Evolutionary conservation across 805 yeast genomes (phyloP).

Genomic region (Saccharomyces kudriavzevii): DNA sequence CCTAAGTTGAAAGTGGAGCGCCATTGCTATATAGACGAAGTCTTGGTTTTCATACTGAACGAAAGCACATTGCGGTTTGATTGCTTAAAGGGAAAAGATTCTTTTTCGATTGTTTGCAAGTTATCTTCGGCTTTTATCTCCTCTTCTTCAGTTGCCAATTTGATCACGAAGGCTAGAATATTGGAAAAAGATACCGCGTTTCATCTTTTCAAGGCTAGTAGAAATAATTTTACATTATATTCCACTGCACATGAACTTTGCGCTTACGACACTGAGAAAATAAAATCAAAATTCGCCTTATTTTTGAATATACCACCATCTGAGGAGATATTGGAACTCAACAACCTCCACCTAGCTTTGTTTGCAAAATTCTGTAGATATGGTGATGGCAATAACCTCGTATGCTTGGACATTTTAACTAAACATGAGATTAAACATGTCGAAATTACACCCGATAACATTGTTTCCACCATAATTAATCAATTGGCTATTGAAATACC

Average conservation of each 20-base stretch:
- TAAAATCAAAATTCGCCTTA: slow-evolving; percentile 56
- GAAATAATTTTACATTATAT: slow-evolving; percentile 38
- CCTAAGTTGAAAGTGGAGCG: slow-evolving; percentile 62
- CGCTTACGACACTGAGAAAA: slow-evolving; percentile 44
- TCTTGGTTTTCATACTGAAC: slow-evolving; percentile 40
- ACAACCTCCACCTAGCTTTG: slow-evolving; percentile 41
- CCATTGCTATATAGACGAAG: slow-evolving; percentile 57
- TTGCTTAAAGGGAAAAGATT: slow-evolving; percentile 12
- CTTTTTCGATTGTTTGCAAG: slow-evolving; percentile 21
- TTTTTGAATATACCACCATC: slow-evolving; percentile 52
- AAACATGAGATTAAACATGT: slow-evolving; percentile 6
- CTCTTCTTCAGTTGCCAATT: slow-evolving; percentile 51
- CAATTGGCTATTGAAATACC: slow-evolving; percentile 12
- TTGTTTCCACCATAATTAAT: slow-evolving; percentile 6
- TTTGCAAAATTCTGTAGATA: slow-evolving; percentile 38
- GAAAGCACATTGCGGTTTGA: slow-evolving; percentile 25
- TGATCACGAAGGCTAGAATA: slow-evolving; percentile 55
- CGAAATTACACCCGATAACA: background rate
- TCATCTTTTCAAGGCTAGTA: slow-evolving; percentile 59
- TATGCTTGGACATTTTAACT: slow-evolving; percentile 12
- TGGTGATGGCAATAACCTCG: slow-evolving; percentile 6
- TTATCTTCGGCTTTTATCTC: slow-evolving; percentile 31
- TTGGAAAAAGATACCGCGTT: slow-evolving; percentile 76
- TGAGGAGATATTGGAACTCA: slow-evolving; percentile 29
- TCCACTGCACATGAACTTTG: slow-evolving; percentile 62